phyloP scores from a whole-genome alignment of 371 early-diverging fungal genomes.

The Rhizomucor miehei region DNA sequence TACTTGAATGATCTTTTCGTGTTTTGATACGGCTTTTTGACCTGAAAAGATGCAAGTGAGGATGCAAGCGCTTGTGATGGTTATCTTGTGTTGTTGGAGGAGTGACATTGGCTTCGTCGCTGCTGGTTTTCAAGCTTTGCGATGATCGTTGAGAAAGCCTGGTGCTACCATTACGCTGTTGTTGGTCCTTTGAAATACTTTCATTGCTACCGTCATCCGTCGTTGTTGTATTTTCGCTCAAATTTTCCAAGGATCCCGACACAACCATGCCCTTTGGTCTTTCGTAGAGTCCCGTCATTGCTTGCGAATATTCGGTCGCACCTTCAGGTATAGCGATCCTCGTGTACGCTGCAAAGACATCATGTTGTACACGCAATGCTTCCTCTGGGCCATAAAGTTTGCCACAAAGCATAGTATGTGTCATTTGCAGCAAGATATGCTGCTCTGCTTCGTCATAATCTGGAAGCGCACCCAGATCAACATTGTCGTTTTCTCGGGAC shows the following conservation, averaged over 20 bases:
- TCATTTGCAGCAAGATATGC: slow-evolving; percentile 57
- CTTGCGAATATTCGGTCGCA: background rate
- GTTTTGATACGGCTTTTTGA: slow-evolving; percentile 12
- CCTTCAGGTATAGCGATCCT: slow-evolving; percentile 41
- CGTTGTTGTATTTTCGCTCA: slow-evolving; percentile 14
- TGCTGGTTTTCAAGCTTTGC: slow-evolving; percentile 6
- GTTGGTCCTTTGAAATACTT: background rate
- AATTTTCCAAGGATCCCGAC: slow-evolving; percentile 31
- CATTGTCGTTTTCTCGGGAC: slow-evolving; percentile 22
- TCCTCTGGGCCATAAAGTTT: slow-evolving; percentile 50
- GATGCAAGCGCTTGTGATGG: slow-evolving; percentile 10
- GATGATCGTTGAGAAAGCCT: no score
- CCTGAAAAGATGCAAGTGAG: slow-evolving; percentile 16
- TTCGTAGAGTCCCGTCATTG: background rate
- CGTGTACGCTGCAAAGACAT: slow-evolving; percentile 61
- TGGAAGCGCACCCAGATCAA: slow-evolving; percentile 6
- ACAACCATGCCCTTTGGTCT: slow-evolving; percentile 13
- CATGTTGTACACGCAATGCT: slow-evolving; percentile 53
- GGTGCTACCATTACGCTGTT: slow-evolving; percentile 8
- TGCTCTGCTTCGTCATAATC: slow-evolving; percentile 51
- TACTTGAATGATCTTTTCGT: background rate
- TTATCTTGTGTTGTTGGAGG: slow-evolving; percentile 4
- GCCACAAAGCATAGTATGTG: slow-evolving; percentile 53
- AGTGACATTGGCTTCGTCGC: slow-evolving; percentile 5
- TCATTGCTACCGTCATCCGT: slow-evolving; percentile 3